Conservation (phyloP, 768 basidiomycete species). For the Hygrophorus pudorinus region DNA sequence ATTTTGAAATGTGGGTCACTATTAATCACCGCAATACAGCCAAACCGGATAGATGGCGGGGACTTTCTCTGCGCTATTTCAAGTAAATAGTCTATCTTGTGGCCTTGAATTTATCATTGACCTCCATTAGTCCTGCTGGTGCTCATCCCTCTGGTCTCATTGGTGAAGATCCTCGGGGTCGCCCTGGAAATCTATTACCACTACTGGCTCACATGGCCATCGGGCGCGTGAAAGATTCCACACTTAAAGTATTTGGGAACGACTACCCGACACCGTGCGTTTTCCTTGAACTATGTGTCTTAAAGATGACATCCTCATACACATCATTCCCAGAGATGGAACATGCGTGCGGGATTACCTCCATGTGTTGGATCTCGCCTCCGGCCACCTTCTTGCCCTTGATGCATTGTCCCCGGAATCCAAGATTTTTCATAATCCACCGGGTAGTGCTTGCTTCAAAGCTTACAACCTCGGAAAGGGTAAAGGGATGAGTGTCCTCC, state of each 20-base stretch:
- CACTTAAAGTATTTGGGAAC: slow-evolving; percentile 84
- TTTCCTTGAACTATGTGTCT: not conserved
- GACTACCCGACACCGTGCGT: slow-evolving; percentile 90
- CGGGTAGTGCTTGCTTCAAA: slow-evolving; percentile 59
- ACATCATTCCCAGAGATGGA: slow-evolving; percentile 47
- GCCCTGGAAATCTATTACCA: slow-evolving; percentile 91
- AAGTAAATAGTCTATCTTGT: slow-evolving; percentile 45
- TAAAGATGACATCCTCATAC: not conserved
- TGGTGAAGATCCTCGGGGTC: slow-evolving; percentile 93
- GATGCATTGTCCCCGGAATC: slow-evolving; percentile 65
- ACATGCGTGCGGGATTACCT: slow-evolving; percentile 97
- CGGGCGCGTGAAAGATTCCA: slow-evolving; percentile 66
- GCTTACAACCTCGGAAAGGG: slow-evolving; percentile 97
- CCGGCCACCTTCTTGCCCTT: slow-evolving; percentile 85
- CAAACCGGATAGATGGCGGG: slow-evolving; percentile 62
- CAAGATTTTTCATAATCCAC: slow-evolving; percentile 46
- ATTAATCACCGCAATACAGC: slow-evolving; percentile 32
- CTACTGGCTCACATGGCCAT: slow-evolving; percentile 91
- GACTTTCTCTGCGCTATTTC: slow-evolving; percentile 91
- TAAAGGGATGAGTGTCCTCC: slow-evolving; percentile 81
- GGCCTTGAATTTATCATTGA: not conserved
- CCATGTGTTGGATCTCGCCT: slow-evolving; percentile 90
- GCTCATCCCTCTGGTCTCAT: slow-evolving; percentile 93
- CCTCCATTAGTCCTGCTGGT: slow-evolving; percentile 72
- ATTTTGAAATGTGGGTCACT: not conserved